phyloP scores from a whole-genome alignment of 257 asterid genomes.

The Fraxinus anomala region DNA sequence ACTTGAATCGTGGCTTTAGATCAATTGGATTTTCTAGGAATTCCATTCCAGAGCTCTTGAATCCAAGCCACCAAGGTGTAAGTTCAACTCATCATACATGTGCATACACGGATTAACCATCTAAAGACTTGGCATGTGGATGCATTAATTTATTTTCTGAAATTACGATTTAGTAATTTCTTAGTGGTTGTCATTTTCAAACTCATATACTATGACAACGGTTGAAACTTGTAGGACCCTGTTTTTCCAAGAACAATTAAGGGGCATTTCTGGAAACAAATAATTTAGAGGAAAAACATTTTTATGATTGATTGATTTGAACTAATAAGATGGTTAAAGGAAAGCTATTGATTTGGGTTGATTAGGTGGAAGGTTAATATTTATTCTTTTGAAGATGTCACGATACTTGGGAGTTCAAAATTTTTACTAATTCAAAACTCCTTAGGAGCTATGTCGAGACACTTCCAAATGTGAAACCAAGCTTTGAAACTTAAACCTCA shows the following conservation, averaged over 20 bases:
- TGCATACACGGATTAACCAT: background rate
- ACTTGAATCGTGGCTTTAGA: background rate
- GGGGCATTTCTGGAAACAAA: background rate
- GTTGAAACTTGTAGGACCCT: background rate
- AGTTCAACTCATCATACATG: background rate
- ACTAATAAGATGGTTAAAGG: background rate
- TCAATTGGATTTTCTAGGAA: constrained; percentile 5
- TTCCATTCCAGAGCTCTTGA: constrained; percentile 8
- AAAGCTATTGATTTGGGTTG: background rate
- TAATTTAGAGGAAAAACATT: background rate
- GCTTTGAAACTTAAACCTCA: background rate
- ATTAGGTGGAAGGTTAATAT: background rate
- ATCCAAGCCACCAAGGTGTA: background rate
- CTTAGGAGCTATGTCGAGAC: background rate
- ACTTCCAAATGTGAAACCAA: background rate
- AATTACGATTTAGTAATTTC: background rate
- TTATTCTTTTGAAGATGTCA: background rate
- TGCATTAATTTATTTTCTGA: background rate
- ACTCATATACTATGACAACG: background rate
- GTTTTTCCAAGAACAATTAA: background rate
- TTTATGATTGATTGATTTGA: background rate
- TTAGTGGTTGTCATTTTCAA: background rate
- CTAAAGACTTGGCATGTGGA: background rate
- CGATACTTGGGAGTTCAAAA: background rate
- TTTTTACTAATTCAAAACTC: background rate